These are phyloP conservation scores for Thozetella sp. DNA, from an alignment of 495 filamentous ascomycete genomes.

Conservation along the genomic window DNA sequence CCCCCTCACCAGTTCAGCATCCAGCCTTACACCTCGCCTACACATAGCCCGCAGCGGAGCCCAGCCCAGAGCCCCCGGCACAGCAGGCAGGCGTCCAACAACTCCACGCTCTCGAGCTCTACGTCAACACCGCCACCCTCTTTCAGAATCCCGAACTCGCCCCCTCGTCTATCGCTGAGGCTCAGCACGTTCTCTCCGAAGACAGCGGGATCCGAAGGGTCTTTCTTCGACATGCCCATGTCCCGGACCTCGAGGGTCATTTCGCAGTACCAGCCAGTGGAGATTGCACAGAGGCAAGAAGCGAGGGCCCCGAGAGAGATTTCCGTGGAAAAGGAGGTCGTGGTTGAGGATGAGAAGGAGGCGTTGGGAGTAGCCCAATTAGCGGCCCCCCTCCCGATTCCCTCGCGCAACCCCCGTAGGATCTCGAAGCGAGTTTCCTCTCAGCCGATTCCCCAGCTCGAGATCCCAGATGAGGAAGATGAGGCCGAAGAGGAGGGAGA, in stretches of 20 bases:
- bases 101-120: slow-evolving; percentile 20
- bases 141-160: slow-evolving; percentile 20
- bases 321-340: neutral
- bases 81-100: slow-evolving; percentile 23
- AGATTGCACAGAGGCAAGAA: neutral
- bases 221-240: slow-evolving; percentile 19
- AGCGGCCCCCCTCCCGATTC: slow-evolving; percentile 7
- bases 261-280: neutral
- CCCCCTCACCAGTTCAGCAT: slow-evolving; percentile 15
- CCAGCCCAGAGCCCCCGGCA: slow-evolving; percentile 8
- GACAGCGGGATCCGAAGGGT: slow-evolving; percentile 6
- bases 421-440: slow-evolving; percentile 17
- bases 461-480: slow-evolving; percentile 14
- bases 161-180: slow-evolving; percentile 30
- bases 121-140: slow-evolving; percentile 21
- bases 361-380: neutral
- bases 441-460: slow-evolving; percentile 10
- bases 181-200: slow-evolving; percentile 22
- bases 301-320: neutral
- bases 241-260: neutral
- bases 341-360: neutral
- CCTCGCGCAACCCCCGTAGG: slow-evolving; percentile 27
- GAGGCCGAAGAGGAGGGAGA: slow-evolving; percentile 7
- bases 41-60: neutral
- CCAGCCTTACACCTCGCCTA: slow-evolving; percentile 16